Percentiles rank a stretch among this genome's conserved stretches.
Conservation (phyloP, 495 filamentous ascomycete genomes). For the Lasiosphaeriaceae sp. region DNA sequence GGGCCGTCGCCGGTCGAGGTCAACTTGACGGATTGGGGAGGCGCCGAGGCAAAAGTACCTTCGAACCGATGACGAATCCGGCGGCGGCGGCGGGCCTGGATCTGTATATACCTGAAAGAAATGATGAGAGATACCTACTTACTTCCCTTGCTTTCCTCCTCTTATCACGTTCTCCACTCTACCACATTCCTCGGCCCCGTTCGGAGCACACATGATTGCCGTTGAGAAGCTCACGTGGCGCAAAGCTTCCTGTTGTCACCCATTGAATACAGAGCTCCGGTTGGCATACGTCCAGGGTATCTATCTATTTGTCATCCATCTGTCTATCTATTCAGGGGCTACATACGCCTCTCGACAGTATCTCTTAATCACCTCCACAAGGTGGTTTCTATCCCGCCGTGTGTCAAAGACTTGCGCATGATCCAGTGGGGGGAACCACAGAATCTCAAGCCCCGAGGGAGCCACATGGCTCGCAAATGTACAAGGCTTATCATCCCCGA, state of each 20-base stretch:
- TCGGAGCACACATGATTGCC: too few relatives aligned
- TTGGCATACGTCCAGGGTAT: background rate
- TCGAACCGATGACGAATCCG: background rate
- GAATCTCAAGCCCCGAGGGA: slow-evolving; percentile 51
- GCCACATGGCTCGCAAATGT: slow-evolving; percentile 30
- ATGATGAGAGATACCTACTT: background rate
- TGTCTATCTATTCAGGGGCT: slow-evolving; percentile 6
- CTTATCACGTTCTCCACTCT: too few relatives aligned
- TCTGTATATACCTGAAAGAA: background rate
- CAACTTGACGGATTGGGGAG: slow-evolving; percentile 57
- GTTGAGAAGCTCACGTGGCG: too few relatives aligned
- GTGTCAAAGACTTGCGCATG: slow-evolving; percentile 67
- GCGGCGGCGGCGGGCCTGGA: background rate
- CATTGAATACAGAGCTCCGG: background rate
- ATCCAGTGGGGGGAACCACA: slow-evolving; percentile 61
- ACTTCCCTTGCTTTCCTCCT: too few relatives aligned
- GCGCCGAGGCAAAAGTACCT: slow-evolving; percentile 23
- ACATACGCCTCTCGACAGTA: slow-evolving; percentile 26
- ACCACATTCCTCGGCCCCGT: too few relatives aligned
- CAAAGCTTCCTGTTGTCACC: background rate
- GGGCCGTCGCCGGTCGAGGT: slow-evolving; percentile 54
- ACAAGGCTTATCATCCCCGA: background rate
- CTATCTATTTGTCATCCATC: background rate
- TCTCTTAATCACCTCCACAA: slow-evolving; percentile 41
- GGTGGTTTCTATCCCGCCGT: slow-evolving; percentile 28